Percentiles rank a stretch among this genome's conserved stretches.
Conservation (phyloP, 805 yeast genomes). For the Ogataea nonfermentans region DNA sequence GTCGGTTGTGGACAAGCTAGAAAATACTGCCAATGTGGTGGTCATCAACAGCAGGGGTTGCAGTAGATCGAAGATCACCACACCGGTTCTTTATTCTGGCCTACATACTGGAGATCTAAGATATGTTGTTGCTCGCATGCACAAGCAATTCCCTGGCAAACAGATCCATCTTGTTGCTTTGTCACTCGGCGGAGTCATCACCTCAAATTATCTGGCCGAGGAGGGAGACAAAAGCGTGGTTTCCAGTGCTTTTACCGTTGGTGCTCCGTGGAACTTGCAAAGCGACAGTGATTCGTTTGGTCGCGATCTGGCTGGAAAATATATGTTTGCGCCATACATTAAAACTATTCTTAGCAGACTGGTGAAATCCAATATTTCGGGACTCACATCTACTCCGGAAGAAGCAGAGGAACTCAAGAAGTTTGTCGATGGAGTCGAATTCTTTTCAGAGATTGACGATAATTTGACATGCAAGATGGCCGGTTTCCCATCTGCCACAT, state of each 20-base stretch:
- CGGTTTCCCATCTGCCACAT: constrained; percentile 60
- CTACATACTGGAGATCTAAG: constrained; percentile 69
- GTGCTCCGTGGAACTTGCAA: constrained; percentile 72
- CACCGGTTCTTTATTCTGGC: constrained; percentile 66
- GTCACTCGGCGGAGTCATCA: constrained; percentile 69
- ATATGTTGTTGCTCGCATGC: constrained; percentile 51
- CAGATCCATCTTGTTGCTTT: constrained; percentile 66
- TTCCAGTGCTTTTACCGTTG: constrained; percentile 57
- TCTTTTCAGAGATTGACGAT: constrained; percentile 58
- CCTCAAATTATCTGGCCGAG: constrained; percentile 69
- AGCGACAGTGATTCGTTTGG: constrained; percentile 49
- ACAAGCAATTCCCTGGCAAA: constrained; percentile 55
- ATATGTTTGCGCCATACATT: constrained; percentile 42
- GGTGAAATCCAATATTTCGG: constrained; percentile 43
- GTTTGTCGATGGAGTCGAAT: constrained; percentile 36
- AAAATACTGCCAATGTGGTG: constrained; percentile 50
- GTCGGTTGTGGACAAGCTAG: constrained; percentile 45
- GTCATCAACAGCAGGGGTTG: constrained; percentile 73
- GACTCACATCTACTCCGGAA: constrained; percentile 32
- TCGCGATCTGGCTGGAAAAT: constrained; percentile 37
- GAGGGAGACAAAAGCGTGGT: constrained; percentile 53
- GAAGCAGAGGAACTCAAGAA: constrained; percentile 28
- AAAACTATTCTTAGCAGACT: constrained; percentile 41
- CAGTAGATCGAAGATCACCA: constrained; percentile 67
- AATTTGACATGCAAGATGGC: constrained; percentile 57